Evolutionary conservation across 495 filamentous ascomycete species (phyloP).

Genomic region (Cercophora sp.): DNA sequence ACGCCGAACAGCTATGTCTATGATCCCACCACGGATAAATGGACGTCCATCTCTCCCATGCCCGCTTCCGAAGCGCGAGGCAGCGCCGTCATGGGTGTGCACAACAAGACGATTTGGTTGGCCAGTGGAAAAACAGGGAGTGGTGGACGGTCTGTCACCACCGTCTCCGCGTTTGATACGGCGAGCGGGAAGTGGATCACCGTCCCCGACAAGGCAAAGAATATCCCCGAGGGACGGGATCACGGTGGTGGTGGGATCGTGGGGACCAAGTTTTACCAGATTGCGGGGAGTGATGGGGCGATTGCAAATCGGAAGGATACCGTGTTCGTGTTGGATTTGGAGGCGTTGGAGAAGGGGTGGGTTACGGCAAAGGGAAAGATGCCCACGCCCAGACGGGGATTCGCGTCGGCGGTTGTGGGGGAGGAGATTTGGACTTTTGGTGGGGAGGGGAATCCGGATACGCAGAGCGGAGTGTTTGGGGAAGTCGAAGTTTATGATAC

Average conservation of each 20-base stretch:
- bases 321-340: conserved; percentile 35
- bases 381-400: conserved; percentile 32
- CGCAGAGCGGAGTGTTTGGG: conserved; percentile 23
- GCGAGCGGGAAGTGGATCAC: conserved; percentile 22
- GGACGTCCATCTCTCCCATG: conserved; percentile 23
- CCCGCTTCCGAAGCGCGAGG: conserved; percentile 20
- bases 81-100: conserved; percentile 20
- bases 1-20: conserved; percentile 20
- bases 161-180: conserved; percentile 32
- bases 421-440: conserved; percentile 37
- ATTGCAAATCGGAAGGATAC: conserved; percentile 27
- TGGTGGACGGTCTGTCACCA: conserved; percentile 14
- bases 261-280: conserved; percentile 31
- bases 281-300: conserved; percentile 28
- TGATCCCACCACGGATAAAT: conserved; percentile 18
- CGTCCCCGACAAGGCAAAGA: conserved; percentile 23
- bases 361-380: conserved; percentile 21
- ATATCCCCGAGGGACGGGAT: conserved; percentile 22
- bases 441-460: conserved; percentile 36
- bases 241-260: conserved; percentile 33
- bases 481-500: conserved; percentile 38
- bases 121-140: conserved; percentile 19
- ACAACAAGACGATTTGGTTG: conserved; percentile 20
- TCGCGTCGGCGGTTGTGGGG: conserved; percentile 28
- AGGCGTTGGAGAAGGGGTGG: conserved; percentile 23